Evolutionary conservation across 108 stramenopile species (phyloP), one percentile per base, ranked within the genome.

Genomic region (Nannochloropsis gaditana): DNA sequence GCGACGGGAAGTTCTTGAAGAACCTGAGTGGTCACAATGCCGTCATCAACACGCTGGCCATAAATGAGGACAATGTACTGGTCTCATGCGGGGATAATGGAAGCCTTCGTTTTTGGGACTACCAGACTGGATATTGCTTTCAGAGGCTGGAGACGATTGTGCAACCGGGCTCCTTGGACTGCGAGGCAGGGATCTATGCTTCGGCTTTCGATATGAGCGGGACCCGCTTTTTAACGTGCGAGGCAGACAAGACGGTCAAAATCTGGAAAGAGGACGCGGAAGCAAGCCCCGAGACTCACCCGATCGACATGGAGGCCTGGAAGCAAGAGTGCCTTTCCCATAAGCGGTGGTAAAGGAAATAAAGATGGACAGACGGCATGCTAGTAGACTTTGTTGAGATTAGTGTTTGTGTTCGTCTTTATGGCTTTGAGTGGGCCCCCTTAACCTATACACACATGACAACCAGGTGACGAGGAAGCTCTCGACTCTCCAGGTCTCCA

Each of bases 181-280:
- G 96, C 21, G 99, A 99, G 87, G 96, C 97, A 84, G 96, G 95
- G 44, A 95, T 99, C 80, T 96, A 94, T 86, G 94, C 95, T 15
- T 86, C 92, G 3, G 89, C 92, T 21, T 99, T 99, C 88, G 99
- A 99, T 91, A 89, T 93, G n/a, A 96, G 97, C 9, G 99, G 99
- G 10, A 96, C 95, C 41, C 92, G 99, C 19, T 90, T 99, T 17
- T 92, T 99, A 79, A 98, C 98, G 19, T 95, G 97, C 47, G 99
- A 98, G 89, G 97, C 98, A 3, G 99, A 99, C 90, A 99, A 99
- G 92, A 95, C 95, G 3, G 93, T 99, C 88, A 99, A 99, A 90
- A 97, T 99, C 82, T 99, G 97, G 97, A 96, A 96, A 85, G 95
- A 96, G 87, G 96, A 98, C 83, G 92, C 93, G 31, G 90, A 93